Percentiles rank a stretch among this genome's conserved stretches.
Evolutionary conservation across 495 filamentous ascomycete species (phyloP).

Genomic region (Neurospora sp.): DNA sequence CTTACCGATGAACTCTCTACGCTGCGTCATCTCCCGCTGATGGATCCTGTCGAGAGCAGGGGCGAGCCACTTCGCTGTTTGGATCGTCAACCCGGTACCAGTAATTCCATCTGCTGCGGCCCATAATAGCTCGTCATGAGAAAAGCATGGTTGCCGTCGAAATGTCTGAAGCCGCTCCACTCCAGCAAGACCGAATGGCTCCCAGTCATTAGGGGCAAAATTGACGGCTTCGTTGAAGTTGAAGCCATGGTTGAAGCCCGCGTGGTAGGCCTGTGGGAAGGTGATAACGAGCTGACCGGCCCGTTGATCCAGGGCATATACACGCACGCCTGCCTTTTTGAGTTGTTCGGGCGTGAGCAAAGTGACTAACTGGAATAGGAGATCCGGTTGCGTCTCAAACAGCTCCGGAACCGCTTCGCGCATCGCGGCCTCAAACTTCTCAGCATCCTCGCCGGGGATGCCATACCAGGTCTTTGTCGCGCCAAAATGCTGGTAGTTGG

Average conservation of each 20-base stretch:
- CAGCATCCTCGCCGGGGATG: slow-evolving; percentile 85
- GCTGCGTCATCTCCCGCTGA: slow-evolving; percentile 58
- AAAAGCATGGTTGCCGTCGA: slow-evolving; percentile 89
- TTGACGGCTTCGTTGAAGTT: slow-evolving; percentile 99
- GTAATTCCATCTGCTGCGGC: slow-evolving; percentile 61
- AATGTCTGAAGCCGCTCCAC: slow-evolving; percentile 82
- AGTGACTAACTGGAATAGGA: slow-evolving; percentile 94
- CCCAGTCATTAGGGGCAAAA: slow-evolving; percentile 95
- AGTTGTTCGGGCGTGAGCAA: slow-evolving; percentile 88
- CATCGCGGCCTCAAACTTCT: slow-evolving; percentile 94
- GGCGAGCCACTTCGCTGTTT: slow-evolving; percentile 87
- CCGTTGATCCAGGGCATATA: slow-evolving; percentile 87
- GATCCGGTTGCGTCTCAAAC: slow-evolving; percentile 92
- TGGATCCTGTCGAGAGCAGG: slow-evolving; percentile 73
- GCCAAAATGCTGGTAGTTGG: slow-evolving; percentile 98
- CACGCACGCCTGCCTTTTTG: slow-evolving; percentile 86
- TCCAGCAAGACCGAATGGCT: slow-evolving; percentile 79
- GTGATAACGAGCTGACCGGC: slow-evolving; percentile 96
- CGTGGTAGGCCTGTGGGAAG: slow-evolving; percentile 85
- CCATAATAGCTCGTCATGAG: slow-evolving; percentile 90
- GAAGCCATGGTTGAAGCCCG: slow-evolving; percentile 92
- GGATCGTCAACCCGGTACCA: slow-evolving; percentile 67
- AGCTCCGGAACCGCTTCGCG: slow-evolving; percentile 88
- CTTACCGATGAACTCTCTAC: slow-evolving; percentile 55
- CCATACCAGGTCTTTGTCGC: slow-evolving; percentile 99